Percentiles rank a stretch among this genome's conserved stretches.
Evolutionary conservation across 148 eudicot species (phyloP).

Genomic region (Camellia sinensis): DNA sequence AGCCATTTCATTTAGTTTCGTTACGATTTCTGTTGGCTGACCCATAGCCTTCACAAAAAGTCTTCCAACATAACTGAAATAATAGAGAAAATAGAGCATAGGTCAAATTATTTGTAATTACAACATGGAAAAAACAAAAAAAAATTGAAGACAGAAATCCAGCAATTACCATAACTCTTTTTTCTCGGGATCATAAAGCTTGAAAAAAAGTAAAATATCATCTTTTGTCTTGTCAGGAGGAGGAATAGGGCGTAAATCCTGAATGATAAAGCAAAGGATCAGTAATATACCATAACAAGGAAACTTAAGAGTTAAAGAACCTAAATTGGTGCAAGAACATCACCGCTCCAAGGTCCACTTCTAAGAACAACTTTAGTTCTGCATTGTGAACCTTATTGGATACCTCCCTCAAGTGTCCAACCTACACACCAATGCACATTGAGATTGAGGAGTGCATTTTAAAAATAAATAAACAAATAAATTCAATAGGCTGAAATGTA

Average conservation of each 20-base stretch:
- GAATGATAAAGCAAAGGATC: slow-evolving; percentile 15
- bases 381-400: slow-evolving; percentile 74
- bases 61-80: slow-evolving; percentile 31
- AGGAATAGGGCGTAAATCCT: slow-evolving; percentile 68
- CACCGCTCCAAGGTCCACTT: slow-evolving; percentile 72
- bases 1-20: slow-evolving; percentile 34
- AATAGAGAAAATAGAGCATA: neutral
- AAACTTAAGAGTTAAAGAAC: neutral
- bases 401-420: slow-evolving; percentile 80
- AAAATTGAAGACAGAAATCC: slow-evolving; percentile 4
- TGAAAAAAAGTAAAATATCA: slow-evolving; percentile 74
- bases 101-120: neutral
- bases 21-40: slow-evolving; percentile 29
- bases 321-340: slow-evolving; percentile 13
- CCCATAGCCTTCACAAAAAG: slow-evolving; percentile 31
- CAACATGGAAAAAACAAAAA: neutral
- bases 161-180: slow-evolving; percentile 67
- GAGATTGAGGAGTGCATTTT: neutral
- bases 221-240: slow-evolving; percentile 79
- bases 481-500: no score
- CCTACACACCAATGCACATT: slow-evolving; percentile 39
- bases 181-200: slow-evolving; percentile 79
- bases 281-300: neutral
- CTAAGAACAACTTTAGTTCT: slow-evolving; percentile 77
- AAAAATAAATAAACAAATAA: no score